Evolutionary conservation across 768 basidiomycete species (phyloP), one percentile per base, ranked within the genome.

Genomic region (Pleurotus cornucopiae): DNA sequence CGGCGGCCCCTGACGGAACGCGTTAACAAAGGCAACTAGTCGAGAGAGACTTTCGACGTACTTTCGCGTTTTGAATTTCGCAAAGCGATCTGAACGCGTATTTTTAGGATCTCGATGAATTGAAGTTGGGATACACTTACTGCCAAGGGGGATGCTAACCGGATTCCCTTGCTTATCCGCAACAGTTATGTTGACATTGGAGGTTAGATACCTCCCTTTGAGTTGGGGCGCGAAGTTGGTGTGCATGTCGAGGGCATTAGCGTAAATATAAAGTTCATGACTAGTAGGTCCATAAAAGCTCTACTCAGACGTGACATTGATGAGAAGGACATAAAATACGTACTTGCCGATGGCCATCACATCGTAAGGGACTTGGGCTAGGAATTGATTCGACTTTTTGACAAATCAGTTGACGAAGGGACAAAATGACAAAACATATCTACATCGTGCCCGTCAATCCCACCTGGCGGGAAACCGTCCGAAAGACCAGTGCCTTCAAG

Each of bases 111-210:
- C 39, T 5, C 41, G 39, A 25, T 30, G 30, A 18, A 45, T 54
- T 11, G 18, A 37, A 7, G 7, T 34, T 12, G 21, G 12, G 16
- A 26, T 30, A 9, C 14, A 58, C 66, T 46, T 58, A 73, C 72
- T 68, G 44, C 74, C 80, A 49, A 76, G 69, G 1, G 75, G 71
- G 4, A 69, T 64, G 46, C 60, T 74, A 25, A 72, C 68, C 3
- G 67, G 64, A 34, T 73, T 62, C 30, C 72, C 71, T n/a, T 72
- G 56, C 34, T 69, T 62, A 62, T 80, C 77, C 13, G 76, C 59
- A 7, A 88, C 64, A 2, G 91, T 93, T 65, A 96, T 90, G 71
- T 95, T 90, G 55, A 83, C 89, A 63, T 96, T 96, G 2, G 86
- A 90, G 1, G 91, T 84, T 46, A 97, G 71, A 67, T 93, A 94